Evolutionary conservation across 2,329 filamentous ascomycete genomes (phyloP).

Genomic region (Hypoxylon sp.): DNA sequence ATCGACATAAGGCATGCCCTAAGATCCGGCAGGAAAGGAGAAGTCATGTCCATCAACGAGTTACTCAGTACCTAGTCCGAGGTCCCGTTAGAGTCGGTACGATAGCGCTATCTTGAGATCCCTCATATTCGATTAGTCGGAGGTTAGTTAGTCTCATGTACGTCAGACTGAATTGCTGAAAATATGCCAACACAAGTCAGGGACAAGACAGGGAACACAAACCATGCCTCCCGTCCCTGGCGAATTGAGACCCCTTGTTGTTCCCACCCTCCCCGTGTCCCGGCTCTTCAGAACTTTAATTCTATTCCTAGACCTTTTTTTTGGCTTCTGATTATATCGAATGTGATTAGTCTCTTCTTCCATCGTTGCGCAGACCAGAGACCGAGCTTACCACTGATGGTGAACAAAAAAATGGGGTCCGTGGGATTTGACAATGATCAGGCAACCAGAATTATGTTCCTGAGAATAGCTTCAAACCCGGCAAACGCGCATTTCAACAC

Average conservation of each 20-base stretch:
- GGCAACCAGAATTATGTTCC: slow-evolving; percentile 33
- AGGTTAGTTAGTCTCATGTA: too few relatives aligned
- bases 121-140: slow-evolving; percentile 7
- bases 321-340: slow-evolving; percentile 23
- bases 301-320: slow-evolving; percentile 23
- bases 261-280: slow-evolving; percentile 9
- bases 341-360: slow-evolving; percentile 13
- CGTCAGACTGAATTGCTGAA: background rate
- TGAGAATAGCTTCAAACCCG: slow-evolving; percentile 36
- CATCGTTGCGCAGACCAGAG: slow-evolving; percentile 2
- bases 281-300: slow-evolving; percentile 35
- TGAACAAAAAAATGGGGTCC: slow-evolving; percentile 18
- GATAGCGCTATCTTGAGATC: slow-evolving; percentile 1
- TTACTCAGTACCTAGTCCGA: background rate
- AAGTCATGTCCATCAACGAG: background rate
- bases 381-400: slow-evolving; percentile 13
- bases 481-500: slow-evolving; percentile 2
- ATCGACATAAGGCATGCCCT: slow-evolving; percentile 35
- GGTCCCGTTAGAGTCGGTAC: background rate
- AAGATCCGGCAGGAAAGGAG: slow-evolving; percentile 5
- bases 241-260: background rate
- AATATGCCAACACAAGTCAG: too few relatives aligned
- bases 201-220: background rate
- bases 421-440: slow-evolving; percentile 30
- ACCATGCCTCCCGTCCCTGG: too few relatives aligned